Evolutionary conservation across 2,329 filamentous ascomycete species (phyloP).

Genomic region (Knufia fluminis): DNA sequence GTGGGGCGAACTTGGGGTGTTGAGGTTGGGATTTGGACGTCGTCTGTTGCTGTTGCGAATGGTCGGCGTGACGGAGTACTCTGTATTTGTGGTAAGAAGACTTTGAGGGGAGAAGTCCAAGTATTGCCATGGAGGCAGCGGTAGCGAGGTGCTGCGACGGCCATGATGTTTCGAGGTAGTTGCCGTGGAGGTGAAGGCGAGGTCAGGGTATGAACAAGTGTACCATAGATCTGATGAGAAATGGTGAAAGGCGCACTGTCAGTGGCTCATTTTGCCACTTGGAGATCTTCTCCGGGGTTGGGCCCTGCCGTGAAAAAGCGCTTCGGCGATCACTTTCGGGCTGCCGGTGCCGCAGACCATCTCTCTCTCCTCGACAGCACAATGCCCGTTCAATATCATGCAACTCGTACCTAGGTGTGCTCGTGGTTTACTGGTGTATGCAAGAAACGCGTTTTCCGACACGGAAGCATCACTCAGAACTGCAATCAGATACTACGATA

Average conservation of each 20-base stretch:
- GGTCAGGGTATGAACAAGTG: neutral
- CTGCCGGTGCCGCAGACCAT: too few relatives aligned
- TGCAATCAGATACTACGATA: too few relatives aligned
- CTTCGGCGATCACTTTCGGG: too few relatives aligned
- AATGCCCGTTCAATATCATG: too few relatives aligned
- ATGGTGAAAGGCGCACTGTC: neutral
- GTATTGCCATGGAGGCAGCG: slow-evolving; percentile 20
- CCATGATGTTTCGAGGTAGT: slow-evolving; percentile 12
- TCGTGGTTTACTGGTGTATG: too few relatives aligned
- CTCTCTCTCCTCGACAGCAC: too few relatives aligned
- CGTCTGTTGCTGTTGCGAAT: slow-evolving; percentile 37
- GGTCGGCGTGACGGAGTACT: slow-evolving; percentile 22
- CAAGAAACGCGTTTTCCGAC: too few relatives aligned
- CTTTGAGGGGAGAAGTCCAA: slow-evolving; percentile 22
- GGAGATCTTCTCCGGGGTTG: neutral
- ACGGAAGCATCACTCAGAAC: too few relatives aligned
- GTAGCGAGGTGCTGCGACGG: slow-evolving; percentile 14
- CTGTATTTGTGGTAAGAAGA: slow-evolving; percentile 16
- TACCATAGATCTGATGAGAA: slow-evolving; percentile 8
- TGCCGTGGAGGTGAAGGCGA: neutral
- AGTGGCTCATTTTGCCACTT: neutral
- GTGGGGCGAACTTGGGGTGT: slow-evolving; percentile 37
- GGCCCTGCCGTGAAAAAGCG: neutral
- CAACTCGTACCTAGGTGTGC: too few relatives aligned
- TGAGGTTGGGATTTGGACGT: slow-evolving; percentile 28